phyloP scores from a whole-genome alignment of 140 eudicot genomes.

The Cichorium intybus region DNA sequence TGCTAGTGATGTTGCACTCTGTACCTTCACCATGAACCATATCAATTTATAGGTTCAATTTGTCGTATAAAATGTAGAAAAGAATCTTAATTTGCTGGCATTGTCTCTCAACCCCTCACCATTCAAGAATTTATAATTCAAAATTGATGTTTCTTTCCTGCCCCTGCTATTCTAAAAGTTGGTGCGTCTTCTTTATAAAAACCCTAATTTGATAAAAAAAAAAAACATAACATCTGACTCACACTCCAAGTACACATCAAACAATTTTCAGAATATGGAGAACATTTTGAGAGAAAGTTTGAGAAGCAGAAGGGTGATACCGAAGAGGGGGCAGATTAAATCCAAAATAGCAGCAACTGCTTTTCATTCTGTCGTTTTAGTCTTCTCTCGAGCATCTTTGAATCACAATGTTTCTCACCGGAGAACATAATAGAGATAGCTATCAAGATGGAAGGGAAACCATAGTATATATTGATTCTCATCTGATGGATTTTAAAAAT shows the following conservation, averaged over 20 bases:
- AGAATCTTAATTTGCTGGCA: constrained; percentile 44
- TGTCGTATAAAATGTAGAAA: constrained; percentile 12
- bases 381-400: constrained; percentile 4
- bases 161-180: constrained; percentile 6
- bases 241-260: not conserved
- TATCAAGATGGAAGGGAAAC: too few relatives aligned
- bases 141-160: constrained; percentile 21
- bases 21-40: constrained; percentile 6
- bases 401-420: not conserved
- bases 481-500: too few relatives aligned
- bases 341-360: constrained; percentile 41
- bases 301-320: constrained; percentile 24
- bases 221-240: not conserved
- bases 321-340: constrained; percentile 46
- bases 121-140: constrained; percentile 3
- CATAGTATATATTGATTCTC: too few relatives aligned
- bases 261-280: constrained; percentile 10
- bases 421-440: not conserved
- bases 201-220: not conserved
- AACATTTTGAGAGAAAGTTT: constrained; percentile 17
- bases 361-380: constrained; percentile 34
- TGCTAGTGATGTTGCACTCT: not conserved
- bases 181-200: too few relatives aligned
- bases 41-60: constrained; percentile 18
- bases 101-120: constrained; percentile 31